A percentile compares a stretch with the other conserved stretches of the same genome.
Evolutionary conservation across 164 flowering plant species (phyloP).

Genomic region (Saururus chinensis): DNA sequence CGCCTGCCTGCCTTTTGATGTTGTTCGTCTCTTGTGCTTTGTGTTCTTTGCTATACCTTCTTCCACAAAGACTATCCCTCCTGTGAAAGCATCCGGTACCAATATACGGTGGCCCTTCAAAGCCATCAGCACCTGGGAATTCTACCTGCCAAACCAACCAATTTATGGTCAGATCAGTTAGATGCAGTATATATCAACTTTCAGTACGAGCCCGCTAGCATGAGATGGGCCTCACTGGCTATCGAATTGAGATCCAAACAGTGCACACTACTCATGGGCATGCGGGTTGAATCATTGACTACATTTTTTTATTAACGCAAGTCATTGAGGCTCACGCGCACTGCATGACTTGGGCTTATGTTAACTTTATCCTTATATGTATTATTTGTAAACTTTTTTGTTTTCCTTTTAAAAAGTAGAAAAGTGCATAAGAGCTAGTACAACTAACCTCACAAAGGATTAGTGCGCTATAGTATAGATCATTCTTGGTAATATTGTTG

Average conservation of each 20-base stretch:
- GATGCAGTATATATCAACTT: too few relatives aligned
- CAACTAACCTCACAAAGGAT: slow-evolving; percentile 5
- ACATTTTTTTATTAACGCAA: too few relatives aligned
- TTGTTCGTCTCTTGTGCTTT: slow-evolving; percentile 6
- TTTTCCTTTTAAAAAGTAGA: too few relatives aligned
- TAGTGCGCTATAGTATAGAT: slow-evolving; percentile 26
- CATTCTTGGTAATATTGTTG: slow-evolving; percentile 43
- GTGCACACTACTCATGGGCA: too few relatives aligned
- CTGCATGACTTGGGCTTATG: too few relatives aligned
- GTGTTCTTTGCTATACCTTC: slow-evolving; percentile 10
- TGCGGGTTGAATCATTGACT: too few relatives aligned
- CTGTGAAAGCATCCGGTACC: slow-evolving; percentile 32
- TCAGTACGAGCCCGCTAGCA: too few relatives aligned
- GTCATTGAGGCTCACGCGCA: too few relatives aligned
- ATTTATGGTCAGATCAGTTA: background rate
- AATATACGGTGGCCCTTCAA: slow-evolving; percentile 21
- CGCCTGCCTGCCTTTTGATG: slow-evolving; percentile 2
- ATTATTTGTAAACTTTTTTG: too few relatives aligned
- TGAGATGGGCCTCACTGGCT: too few relatives aligned
- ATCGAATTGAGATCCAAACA: too few relatives aligned
- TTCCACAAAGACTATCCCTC: slow-evolving; percentile 19
- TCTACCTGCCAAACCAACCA: slow-evolving; percentile 39
- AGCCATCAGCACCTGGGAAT: slow-evolving; percentile 25
- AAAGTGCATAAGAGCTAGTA: too few relatives aligned
- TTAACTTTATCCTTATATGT: background rate